These are phyloP conservation scores for Mortierella sp. DNA, from an alignment of 371 early-diverging fungal genomes.

Conservation along the genomic window DNA sequence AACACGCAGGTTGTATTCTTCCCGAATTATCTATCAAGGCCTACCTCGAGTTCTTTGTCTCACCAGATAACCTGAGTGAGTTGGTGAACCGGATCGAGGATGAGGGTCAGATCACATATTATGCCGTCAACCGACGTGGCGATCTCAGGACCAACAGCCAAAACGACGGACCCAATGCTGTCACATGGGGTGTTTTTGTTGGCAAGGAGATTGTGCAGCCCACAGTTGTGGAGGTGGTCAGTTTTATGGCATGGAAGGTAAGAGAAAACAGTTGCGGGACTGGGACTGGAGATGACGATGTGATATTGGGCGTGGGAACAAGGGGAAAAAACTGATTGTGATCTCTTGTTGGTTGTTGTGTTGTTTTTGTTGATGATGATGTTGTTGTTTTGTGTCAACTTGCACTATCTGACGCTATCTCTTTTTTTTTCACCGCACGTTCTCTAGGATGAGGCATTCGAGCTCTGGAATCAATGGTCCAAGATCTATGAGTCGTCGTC, in stretches of 20 bases:
- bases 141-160: conserved; percentile 84
- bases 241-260: conserved; percentile 94
- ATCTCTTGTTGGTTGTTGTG: no score
- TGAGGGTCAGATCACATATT: conserved; percentile 80
- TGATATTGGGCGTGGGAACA: no score
- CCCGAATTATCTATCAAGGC: no score
- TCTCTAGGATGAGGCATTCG: conserved; percentile 91
- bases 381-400: conserved; percentile 61
- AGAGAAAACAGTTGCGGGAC: no score
- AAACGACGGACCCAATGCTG: conserved; percentile 86
- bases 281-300: no score
- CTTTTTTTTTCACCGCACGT: no score
- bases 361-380: no score
- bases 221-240: conserved; percentile 88
- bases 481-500: conserved; percentile 74
- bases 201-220: conserved; percentile 96
- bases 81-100: conserved; percentile 75
- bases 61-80: conserved; percentile 73
- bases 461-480: conserved; percentile 92
- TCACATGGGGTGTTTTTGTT: conserved; percentile 98
- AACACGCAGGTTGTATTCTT: no score
- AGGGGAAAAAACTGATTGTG: no score
- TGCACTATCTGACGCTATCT: conserved; percentile 75
- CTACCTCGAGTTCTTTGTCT: conserved; percentile 94
- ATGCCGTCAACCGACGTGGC: conserved; percentile 88